Conservation (phyloP, 805 yeast genomes). For the Candida germanica region DNA sequence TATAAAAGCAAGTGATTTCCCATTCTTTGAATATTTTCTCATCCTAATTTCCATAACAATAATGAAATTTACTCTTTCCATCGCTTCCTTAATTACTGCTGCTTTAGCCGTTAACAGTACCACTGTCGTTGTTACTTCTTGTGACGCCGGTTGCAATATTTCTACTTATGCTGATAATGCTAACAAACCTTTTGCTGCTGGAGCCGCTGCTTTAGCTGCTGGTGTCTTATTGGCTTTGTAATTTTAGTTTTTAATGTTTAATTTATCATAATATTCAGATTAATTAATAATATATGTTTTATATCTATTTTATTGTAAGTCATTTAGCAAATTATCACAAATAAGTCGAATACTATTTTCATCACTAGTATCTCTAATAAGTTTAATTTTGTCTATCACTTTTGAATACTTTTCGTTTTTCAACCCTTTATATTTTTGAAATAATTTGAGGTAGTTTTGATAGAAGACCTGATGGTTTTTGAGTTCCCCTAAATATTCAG, state of each 20-base stretch:
- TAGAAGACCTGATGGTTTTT: slow-evolving; percentile 25
- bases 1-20: neutral
- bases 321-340: slow-evolving; percentile 22
- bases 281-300: neutral
- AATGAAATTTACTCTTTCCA: slow-evolving; percentile 9
- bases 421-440: slow-evolving; percentile 25
- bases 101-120: slow-evolving; percentile 23
- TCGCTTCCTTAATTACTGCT: slow-evolving; percentile 12
- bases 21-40: no score
- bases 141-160: slow-evolving; percentile 14
- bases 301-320: slow-evolving; percentile 7
- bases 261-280: no score
- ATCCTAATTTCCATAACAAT: no score
- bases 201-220: slow-evolving; percentile 12
- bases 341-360: slow-evolving; percentile 18
- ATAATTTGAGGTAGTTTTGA: slow-evolving; percentile 28
- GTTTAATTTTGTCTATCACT: slow-evolving; percentile 15
- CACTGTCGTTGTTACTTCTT: slow-evolving; percentile 24
- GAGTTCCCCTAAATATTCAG: slow-evolving; percentile 28
- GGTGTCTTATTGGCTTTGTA: slow-evolving; percentile 12
- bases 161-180: slow-evolving; percentile 11
- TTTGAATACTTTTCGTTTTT: slow-evolving; percentile 6
- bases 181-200: slow-evolving; percentile 8
- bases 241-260: neutral
- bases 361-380: slow-evolving; percentile 20